A percentile compares a stretch with the other conserved stretches of the same genome.
These are phyloP conservation scores for Dimargaris verticillata DNA, from an alignment of 192 early-diverging fungal genomes.

Conservation along the genomic window DNA sequence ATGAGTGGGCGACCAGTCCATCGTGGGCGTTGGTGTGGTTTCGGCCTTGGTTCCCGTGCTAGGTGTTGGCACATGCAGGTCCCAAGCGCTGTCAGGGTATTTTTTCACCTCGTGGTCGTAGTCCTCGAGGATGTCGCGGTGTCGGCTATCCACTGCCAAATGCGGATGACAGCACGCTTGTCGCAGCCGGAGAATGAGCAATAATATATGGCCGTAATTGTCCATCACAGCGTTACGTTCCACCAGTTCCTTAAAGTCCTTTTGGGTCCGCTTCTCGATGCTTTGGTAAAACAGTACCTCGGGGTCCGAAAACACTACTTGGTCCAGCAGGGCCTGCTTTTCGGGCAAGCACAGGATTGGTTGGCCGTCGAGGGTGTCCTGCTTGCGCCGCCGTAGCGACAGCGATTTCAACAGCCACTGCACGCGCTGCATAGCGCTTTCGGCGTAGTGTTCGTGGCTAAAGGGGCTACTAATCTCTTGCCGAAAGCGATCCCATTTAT, in stretches of 20 bases:
- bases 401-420: constrained; percentile 38
- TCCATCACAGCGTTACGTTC: constrained; percentile 15
- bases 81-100: neutral
- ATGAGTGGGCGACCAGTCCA: neutral
- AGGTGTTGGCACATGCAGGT: neutral
- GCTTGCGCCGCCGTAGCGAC: constrained; percentile 58
- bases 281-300: constrained; percentile 45
- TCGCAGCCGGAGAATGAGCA: constrained; percentile 20
- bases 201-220: constrained; percentile 23
- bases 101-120: constrained; percentile 6
- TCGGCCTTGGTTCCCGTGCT: constrained; percentile 18
- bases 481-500: constrained; percentile 30
- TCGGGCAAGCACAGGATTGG: constrained; percentile 44
- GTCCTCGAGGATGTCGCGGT: neutral
- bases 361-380: constrained; percentile 36
- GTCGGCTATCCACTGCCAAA: constrained; percentile 16
- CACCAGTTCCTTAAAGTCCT: constrained; percentile 14
- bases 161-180: constrained; percentile 24
- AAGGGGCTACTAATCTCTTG: constrained; percentile 29
- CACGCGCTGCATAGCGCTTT: constrained; percentile 30
- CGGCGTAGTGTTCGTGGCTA: constrained; percentile 16
- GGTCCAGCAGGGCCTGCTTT: constrained; percentile 26
- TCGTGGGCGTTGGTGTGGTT: constrained; percentile 11
- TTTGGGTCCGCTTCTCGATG: constrained; percentile 22
- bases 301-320: constrained; percentile 25